Conservation (phyloP, 345 rosid species). For the Populus deltoides region DNA sequence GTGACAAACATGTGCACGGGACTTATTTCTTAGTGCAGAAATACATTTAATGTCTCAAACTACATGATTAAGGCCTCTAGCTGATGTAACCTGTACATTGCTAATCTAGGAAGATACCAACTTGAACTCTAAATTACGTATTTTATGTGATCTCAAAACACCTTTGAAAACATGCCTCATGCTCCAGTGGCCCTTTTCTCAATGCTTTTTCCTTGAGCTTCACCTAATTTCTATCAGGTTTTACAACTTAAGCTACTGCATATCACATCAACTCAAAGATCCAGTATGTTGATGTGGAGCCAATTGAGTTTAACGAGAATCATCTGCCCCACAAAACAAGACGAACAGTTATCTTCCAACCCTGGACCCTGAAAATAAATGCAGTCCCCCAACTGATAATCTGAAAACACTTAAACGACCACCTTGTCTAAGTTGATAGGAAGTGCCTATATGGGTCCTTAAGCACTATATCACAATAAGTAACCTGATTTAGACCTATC, state of each 20-base stretch:
- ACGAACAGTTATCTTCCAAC: constrained; percentile 18
- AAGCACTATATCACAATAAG: constrained; percentile 3
- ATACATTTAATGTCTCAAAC: not conserved
- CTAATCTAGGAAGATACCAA: not conserved
- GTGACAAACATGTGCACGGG: not conserved
- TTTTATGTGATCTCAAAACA: not conserved
- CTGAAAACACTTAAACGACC: constrained; percentile 17
- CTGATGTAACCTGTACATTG: not conserved
- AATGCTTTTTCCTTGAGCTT: no score
- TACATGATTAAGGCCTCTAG: not conserved
- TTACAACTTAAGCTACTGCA: not conserved
- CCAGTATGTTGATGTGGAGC: constrained; percentile 22
- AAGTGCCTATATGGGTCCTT: constrained; percentile 10
- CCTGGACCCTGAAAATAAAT: constrained; percentile 15
- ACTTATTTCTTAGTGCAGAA: not conserved
- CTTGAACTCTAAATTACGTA: not conserved
- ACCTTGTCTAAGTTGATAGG: constrained; percentile 26
- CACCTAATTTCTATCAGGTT: no score
- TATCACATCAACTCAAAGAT: constrained; percentile 19
- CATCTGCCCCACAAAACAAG: constrained; percentile 6
- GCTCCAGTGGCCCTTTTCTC: not conserved
- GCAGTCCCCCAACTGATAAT: constrained; percentile 18
- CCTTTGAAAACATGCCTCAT: not conserved
- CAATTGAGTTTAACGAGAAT: constrained; percentile 2
- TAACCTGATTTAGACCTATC: constrained; percentile 19